Evolutionary conservation across 139 green algal genomes (phyloP).

Genomic region (Picochlorum sp.): DNA sequence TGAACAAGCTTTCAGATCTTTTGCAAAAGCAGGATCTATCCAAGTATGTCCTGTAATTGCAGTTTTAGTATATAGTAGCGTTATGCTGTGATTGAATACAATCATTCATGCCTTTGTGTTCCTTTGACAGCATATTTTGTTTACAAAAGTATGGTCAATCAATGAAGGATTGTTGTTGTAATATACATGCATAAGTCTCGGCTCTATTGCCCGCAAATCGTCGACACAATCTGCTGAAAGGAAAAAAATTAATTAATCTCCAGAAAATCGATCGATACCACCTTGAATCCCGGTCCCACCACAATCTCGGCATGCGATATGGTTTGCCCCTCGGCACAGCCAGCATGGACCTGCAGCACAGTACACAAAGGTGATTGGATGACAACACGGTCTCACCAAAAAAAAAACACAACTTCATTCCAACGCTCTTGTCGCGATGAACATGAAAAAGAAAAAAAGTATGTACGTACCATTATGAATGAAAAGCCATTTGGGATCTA

Average conservation of each 20-base stretch:
- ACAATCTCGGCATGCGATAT: constrained; percentile 10
- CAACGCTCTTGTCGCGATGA: too few relatives aligned
- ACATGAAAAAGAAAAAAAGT: too few relatives aligned
- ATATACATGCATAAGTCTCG: not conserved
- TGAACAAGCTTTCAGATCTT: constrained; percentile 40
- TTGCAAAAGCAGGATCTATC: constrained; percentile 64
- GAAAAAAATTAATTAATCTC: constrained; percentile 9
- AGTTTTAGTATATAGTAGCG: too few relatives aligned
- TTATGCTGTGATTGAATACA: too few relatives aligned
- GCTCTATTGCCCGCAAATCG: too few relatives aligned
- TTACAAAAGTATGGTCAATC: constrained; percentile 2
- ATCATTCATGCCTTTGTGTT: too few relatives aligned
- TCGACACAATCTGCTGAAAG: too few relatives aligned
- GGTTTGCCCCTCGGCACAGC: constrained; percentile 1
- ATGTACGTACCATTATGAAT: not conserved
- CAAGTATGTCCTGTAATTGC: constrained; percentile 56
- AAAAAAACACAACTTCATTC: too few relatives aligned
- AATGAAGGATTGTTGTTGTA: not conserved
- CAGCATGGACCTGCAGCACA: too few relatives aligned
- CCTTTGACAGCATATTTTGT: not conserved
- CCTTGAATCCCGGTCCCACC: not conserved
- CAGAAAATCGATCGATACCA: not conserved
- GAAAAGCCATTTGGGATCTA: not conserved
- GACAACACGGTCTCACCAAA: too few relatives aligned
- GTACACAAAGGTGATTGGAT: too few relatives aligned